Base-by-base conservation (phyloP, 2,329 filamentous ascomycete genomes). In the Penicillium expansum region DNA sequence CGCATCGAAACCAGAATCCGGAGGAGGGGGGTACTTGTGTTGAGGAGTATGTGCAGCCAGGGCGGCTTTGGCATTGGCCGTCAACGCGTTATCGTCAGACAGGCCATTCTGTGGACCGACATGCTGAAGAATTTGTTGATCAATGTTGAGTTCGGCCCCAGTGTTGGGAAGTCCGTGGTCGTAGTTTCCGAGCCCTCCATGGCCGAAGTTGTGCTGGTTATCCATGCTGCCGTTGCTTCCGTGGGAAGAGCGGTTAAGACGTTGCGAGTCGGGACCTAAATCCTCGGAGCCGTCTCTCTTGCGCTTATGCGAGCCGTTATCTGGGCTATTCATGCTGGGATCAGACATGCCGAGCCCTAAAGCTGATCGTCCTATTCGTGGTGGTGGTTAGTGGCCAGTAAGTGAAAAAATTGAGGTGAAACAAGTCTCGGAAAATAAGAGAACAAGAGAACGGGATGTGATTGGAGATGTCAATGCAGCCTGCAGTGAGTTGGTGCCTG, bases 81-180 rank as follows among this genome's bases (percentile, higher is more conserved):
- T 79, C 52, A 79, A 70, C 27, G 76, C 70, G 57, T 73, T 79
- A 52, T 79, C 77, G 60, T 78, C 76, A 2, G 78, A 73, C 42
- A 80, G 75, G 54, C 81, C 82, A 62, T 84, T 85, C 60, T 83
- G 82, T 47, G 79, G 77, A 10, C 77, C 78, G 38, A 79, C 74
- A 62, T 79, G 77, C 51, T 81, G 78, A 39, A 82, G 69, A 30
- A 78, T 76, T 51, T 78, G 76, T 60, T 76, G 75, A 53, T 78
- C 77, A 54, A 77, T 78, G 61, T 74, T 76, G 37, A 77, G 65
- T 47, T 76, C 73, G 5, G 68, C 69, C n/a, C 69, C 65, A 30
- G 68, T 65, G 56, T 68, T 72, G 14, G 72, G 69, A 29, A 76
- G 66, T 16, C 73, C 72, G 52, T 76, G 74, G 18, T 77, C 74